Percentiles rank a stretch among this genome's conserved stretches.
Conservation (phyloP, 139 green algal species). For the Gonium pectorale region DNA sequence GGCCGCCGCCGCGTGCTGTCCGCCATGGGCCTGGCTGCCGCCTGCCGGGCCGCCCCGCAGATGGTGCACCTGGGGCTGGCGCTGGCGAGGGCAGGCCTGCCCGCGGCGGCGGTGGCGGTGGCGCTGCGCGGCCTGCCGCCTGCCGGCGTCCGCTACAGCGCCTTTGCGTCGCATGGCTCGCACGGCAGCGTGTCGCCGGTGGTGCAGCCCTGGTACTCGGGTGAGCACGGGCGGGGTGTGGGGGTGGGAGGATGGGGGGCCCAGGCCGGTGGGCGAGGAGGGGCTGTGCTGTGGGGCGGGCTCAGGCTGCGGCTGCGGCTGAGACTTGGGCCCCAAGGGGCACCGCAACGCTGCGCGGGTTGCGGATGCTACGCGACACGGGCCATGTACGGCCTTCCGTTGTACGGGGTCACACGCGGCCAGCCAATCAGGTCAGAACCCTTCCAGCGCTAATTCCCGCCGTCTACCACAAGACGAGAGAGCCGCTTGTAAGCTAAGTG, state of each 20-base stretch:
- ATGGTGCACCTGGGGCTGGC: slow-evolving; percentile 15
- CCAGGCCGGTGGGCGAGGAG: too few species aligned
- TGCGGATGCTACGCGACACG: too few species aligned
- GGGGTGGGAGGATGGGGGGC: not conserved
- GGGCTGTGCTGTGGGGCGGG: not conserved
- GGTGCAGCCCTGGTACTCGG: slow-evolving; percentile 11
- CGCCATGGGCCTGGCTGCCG: slow-evolving; percentile 4
- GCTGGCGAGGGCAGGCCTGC: not conserved
- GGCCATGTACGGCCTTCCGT: too few species aligned
- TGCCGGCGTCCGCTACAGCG: not conserved
- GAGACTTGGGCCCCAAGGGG: not conserved
- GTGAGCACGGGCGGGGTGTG: not conserved
- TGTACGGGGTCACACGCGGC: too few species aligned
- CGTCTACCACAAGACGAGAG: too few species aligned
- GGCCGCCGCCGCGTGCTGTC: slow-evolving; percentile 15
- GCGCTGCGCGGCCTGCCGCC: not conserved
- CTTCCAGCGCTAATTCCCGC: too few species aligned
- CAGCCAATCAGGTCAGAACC: too few species aligned
- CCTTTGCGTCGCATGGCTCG: not conserved
- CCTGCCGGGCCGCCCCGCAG: not conserved
- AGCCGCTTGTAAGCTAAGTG: too few species aligned
- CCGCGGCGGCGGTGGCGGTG: slow-evolving; percentile 9
- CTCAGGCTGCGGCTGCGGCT: not conserved
- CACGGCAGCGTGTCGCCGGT: not conserved
- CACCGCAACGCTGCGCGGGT: too few species aligned